Percentiles rank a stretch among this genome's conserved stretches.
These are phyloP conservation scores for Suillus ampliporus DNA, from an alignment of 768 basidiomycete genomes.

Conservation along the genomic window DNA sequence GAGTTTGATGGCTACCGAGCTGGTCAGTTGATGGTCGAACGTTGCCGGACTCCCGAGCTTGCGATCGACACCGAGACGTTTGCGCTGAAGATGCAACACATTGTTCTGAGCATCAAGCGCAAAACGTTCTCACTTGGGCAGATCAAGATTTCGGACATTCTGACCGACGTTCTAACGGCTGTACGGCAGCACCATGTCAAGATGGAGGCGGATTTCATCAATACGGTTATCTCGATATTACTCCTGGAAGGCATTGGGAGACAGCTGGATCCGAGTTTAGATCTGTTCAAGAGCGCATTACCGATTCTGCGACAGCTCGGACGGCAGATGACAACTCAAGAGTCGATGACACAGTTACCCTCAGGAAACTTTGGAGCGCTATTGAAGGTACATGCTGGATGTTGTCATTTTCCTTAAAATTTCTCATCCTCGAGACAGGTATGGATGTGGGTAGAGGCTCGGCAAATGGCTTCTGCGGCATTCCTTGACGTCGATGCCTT, in stretches of 20 bases:
- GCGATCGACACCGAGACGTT: slow-evolving; percentile 94
- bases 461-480: slow-evolving; percentile 81
- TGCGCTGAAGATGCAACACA: slow-evolving; percentile 96
- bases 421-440: slow-evolving; percentile 51
- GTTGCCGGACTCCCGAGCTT: slow-evolving; percentile 89
- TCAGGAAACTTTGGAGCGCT: slow-evolving; percentile 81
- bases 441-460: slow-evolving; percentile 94
- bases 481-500: slow-evolving; percentile 84
- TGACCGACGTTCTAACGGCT: slow-evolving; percentile 85
- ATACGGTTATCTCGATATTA: slow-evolving; percentile 94
- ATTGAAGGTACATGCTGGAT: slow-evolving; percentile 70
- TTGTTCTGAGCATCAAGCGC: slow-evolving; percentile 90
- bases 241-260: slow-evolving; percentile 95
- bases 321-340: slow-evolving; percentile 84
- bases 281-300: slow-evolving; percentile 93
- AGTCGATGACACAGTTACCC: slow-evolving; percentile 63
- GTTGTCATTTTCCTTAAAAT: neutral
- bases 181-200: slow-evolving; percentile 95
- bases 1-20: slow-evolving; percentile 97
- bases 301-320: slow-evolving; percentile 94
- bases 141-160: slow-evolving; percentile 93
- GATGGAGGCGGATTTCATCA: slow-evolving; percentile 98
- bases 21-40: slow-evolving; percentile 95
- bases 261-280: slow-evolving; percentile 88
- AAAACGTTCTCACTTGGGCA: slow-evolving; percentile 98